Evolutionary conservation across 1,284 basidiomycete species (phyloP).

Genomic region (Trametes pubescens): DNA sequence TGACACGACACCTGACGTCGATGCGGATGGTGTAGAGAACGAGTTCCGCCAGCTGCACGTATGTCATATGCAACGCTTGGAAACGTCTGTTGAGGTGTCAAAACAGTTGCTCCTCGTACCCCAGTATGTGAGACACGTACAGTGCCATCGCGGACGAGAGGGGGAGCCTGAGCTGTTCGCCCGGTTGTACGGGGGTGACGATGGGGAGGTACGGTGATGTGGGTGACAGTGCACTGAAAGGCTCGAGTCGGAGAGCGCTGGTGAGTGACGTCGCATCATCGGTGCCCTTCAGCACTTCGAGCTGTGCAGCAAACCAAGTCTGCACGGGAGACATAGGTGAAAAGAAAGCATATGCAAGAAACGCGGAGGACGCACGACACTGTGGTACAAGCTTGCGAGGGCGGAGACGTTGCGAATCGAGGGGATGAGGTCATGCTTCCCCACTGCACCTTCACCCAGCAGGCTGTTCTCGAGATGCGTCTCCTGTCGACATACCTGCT

Average conservation of each 20-base stretch:
- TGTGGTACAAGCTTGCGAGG: conserved; percentile 85
- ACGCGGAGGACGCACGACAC: conserved; percentile 68
- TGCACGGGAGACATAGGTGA: conserved; percentile 41
- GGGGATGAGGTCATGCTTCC: conserved; percentile 76
- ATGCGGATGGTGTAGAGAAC: conserved; percentile 91
- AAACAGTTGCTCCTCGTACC: no score
- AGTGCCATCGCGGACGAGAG: conserved; percentile 88
- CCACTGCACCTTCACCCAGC: conserved; percentile 60
- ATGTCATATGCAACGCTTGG: conserved; percentile 89
- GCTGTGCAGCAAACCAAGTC: conserved; percentile 84
- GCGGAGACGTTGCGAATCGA: conserved; percentile 81
- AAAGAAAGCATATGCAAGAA: background rate
- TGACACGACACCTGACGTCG: conserved; percentile 87
- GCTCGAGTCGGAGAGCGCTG: conserved; percentile 57
- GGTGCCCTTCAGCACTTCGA: conserved; percentile 70
- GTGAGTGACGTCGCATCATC: conserved; percentile 65
- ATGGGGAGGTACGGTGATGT: conserved; percentile 57
- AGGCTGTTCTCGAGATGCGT: conserved; percentile 78
- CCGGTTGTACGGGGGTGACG: conserved; percentile 46
- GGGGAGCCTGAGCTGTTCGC: conserved; percentile 71
- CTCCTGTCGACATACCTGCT: conserved; percentile 77
- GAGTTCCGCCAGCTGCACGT: conserved; percentile 86
- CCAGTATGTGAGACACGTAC: conserved; percentile 54
- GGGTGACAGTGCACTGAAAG: conserved; percentile 57
- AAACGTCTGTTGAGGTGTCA: conserved; percentile 70